Percentiles rank a stretch among this genome's conserved stretches.
phyloP scores from a whole-genome alignment of 768 basidiomycete species.

The Macrolepiota albuminosa region DNA sequence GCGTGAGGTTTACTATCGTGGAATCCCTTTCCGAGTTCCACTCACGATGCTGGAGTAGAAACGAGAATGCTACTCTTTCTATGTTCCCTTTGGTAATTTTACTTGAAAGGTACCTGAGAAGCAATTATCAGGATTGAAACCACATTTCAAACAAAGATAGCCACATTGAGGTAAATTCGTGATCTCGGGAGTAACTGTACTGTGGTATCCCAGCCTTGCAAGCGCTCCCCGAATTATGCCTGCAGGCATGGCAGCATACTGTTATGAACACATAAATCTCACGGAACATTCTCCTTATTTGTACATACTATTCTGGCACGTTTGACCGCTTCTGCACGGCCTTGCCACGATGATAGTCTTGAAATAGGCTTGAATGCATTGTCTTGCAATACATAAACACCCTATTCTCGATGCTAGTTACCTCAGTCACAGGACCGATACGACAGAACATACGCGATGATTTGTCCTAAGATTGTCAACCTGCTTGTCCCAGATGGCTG shows the following conservation, averaged over 20 bases:
- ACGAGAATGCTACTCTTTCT: not conserved
- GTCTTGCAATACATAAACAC: slow-evolving; percentile 91
- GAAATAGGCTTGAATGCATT: slow-evolving; percentile 83
- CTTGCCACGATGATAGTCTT: slow-evolving; percentile 77
- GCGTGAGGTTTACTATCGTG: not conserved
- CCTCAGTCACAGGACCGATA: not conserved
- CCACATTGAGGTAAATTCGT: slow-evolving; percentile 82
- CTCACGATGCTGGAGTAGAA: not conserved
- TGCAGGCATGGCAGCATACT: slow-evolving; percentile 81
- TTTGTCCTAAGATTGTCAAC: slow-evolving; percentile 95
- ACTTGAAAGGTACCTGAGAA: slow-evolving; percentile 75
- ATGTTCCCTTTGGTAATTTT: slow-evolving; percentile 64
- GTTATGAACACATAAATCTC: not conserved
- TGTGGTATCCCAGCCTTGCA: slow-evolving; percentile 69
- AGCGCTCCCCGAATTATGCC: slow-evolving; percentile 86
- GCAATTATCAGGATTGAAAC: slow-evolving; percentile 1
- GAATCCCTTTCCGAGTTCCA: not conserved
- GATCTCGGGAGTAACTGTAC: slow-evolving; percentile 74
- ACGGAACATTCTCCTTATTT: not conserved
- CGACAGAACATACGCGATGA: slow-evolving; percentile 64
- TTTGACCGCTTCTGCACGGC: slow-evolving; percentile 66
- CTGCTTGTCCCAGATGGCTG: slow-evolving; percentile 88
- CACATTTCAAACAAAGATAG: not conserved
- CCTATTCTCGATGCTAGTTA: slow-evolving; percentile 37
- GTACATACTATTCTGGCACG: slow-evolving; percentile 63